Conservation (phyloP, 495 filamentous ascomycete species). For the Trypethelium eluteriae region DNA sequence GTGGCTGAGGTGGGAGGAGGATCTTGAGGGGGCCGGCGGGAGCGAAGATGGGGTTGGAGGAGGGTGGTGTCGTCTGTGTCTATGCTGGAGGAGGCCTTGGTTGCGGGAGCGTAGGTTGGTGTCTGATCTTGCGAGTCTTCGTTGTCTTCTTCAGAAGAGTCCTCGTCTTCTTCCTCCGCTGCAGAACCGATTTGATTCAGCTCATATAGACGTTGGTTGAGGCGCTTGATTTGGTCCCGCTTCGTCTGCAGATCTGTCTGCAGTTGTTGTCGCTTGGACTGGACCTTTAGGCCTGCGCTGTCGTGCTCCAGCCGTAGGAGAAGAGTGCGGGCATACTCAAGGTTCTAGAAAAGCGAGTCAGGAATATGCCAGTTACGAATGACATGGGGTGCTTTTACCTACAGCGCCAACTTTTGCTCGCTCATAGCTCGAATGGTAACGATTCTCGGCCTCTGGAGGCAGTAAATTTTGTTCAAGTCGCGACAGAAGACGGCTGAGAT, state of each 20-base stretch:
- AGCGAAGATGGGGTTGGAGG: conserved; percentile 27
- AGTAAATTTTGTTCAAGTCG: conserved; percentile 68
- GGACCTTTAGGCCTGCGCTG: conserved; percentile 54
- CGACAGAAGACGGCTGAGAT: conserved; percentile 63
- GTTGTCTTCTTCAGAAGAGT: conserved; percentile 20
- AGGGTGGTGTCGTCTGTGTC: conserved; percentile 23
- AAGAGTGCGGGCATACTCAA: conserved; percentile 69
- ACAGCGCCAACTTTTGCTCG: conserved; percentile 59
- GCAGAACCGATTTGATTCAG: conserved; percentile 48
- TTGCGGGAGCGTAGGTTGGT: conserved; percentile 32
- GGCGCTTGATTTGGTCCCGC: conserved; percentile 44
- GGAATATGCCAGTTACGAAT: background rate
- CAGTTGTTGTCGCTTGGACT: conserved; percentile 55
- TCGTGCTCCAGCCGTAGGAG: conserved; percentile 72
- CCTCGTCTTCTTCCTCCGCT: conserved; percentile 17
- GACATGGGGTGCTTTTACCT: conserved; percentile 27
- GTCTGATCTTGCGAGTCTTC: conserved; percentile 6
- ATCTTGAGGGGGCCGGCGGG: conserved; percentile 28
- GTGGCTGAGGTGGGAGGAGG: conserved; percentile 26
- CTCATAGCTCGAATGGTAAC: conserved; percentile 61
- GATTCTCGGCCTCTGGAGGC: conserved; percentile 52
- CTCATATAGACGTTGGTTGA: conserved; percentile 34
- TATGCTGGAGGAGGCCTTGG: conserved; percentile 19
- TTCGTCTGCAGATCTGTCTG: conserved; percentile 61
- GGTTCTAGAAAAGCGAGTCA: conserved; percentile 46